Percentiles rank a stretch among this genome's conserved stretches.
phyloP scores from a whole-genome alignment of 2,329 filamentous ascomycete genomes.

The Dactylellina leptospora region DNA sequence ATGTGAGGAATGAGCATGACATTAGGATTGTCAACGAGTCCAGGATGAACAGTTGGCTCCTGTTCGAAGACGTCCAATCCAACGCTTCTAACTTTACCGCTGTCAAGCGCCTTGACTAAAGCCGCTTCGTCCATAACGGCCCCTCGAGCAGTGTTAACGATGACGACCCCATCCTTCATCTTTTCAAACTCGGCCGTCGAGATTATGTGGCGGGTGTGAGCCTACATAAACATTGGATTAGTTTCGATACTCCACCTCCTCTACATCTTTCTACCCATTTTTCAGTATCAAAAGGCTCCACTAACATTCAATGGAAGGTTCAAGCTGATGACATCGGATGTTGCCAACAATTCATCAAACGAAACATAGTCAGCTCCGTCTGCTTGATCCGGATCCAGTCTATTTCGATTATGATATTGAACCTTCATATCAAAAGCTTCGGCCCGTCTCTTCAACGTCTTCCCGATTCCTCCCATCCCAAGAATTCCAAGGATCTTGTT shows the following conservation, averaged over 20 bases:
- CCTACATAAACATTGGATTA: slow-evolving; percentile 35
- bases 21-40: slow-evolving; percentile 73
- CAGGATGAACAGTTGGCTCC: slow-evolving; percentile 78
- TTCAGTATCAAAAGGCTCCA: slow-evolving; percentile 53
- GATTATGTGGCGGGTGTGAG: slow-evolving; percentile 77
- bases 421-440: slow-evolving; percentile 78
- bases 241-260: slow-evolving; percentile 3
- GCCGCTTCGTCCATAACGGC: slow-evolving; percentile 84
- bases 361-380: slow-evolving; percentile 72
- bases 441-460: slow-evolving; percentile 78
- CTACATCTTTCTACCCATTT: too few relatives aligned
- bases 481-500: slow-evolving; percentile 82
- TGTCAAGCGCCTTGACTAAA: slow-evolving; percentile 75
- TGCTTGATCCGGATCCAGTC: slow-evolving; percentile 67
- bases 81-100: slow-evolving; percentile 73
- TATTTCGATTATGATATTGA: slow-evolving; percentile 76
- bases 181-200: slow-evolving; percentile 73
- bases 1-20: slow-evolving; percentile 84
- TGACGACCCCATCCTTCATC: slow-evolving; percentile 80
- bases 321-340: slow-evolving; percentile 79
- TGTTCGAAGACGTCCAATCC: slow-evolving; percentile 86
- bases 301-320: slow-evolving; percentile 83
- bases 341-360: slow-evolving; percentile 75
- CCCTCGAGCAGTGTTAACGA: slow-evolving; percentile 84
- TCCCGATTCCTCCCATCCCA: slow-evolving; percentile 86